These are phyloP conservation scores for Roridomyces roridus DNA, from an alignment of 768 basidiomycete genomes.

Conservation along the genomic window DNA sequence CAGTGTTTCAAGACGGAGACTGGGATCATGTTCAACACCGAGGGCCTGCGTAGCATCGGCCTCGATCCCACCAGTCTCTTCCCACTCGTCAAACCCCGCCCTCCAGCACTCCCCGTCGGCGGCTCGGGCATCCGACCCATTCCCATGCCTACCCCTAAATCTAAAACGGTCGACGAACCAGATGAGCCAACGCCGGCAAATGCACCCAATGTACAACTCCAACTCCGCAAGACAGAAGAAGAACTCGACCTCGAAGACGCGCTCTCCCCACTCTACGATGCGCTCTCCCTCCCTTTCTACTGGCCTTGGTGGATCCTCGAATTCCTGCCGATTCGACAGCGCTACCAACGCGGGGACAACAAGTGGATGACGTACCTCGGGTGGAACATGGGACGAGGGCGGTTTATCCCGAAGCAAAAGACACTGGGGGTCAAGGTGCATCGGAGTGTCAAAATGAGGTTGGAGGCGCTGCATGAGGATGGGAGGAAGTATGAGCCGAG, in stretches of 20 bases:
- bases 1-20: slow-evolving; percentile 47
- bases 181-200: too few relatives aligned
- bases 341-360: slow-evolving; percentile 23
- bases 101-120: slow-evolving; percentile 43
- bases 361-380: slow-evolving; percentile 12
- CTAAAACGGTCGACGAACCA: too few relatives aligned
- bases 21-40: slow-evolving; percentile 50
- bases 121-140: slow-evolving; percentile 26
- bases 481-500: slow-evolving; percentile 38
- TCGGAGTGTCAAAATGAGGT: slow-evolving; percentile 41
- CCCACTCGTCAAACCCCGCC: slow-evolving; percentile 43
- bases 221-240: slow-evolving; percentile 47
- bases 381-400: slow-evolving; percentile 35
- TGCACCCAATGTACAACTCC: too few relatives aligned
- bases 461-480: slow-evolving; percentile 40
- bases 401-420: slow-evolving; percentile 35
- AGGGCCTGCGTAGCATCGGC: slow-evolving; percentile 39
- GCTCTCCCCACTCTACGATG: slow-evolving; percentile 51
- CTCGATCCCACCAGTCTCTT: slow-evolving; percentile 43
- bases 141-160: slow-evolving; percentile 32
- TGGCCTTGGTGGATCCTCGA: slow-evolving; percentile 51
- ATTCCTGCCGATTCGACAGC: slow-evolving; percentile 20
- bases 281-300: slow-evolving; percentile 40
- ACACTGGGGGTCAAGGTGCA: slow-evolving; percentile 36
- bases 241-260: slow-evolving; percentile 58